These are phyloP conservation scores for Candolleomyces aberdarensis DNA, from an alignment of 768 basidiomycete species.

Conservation along the genomic window DNA sequence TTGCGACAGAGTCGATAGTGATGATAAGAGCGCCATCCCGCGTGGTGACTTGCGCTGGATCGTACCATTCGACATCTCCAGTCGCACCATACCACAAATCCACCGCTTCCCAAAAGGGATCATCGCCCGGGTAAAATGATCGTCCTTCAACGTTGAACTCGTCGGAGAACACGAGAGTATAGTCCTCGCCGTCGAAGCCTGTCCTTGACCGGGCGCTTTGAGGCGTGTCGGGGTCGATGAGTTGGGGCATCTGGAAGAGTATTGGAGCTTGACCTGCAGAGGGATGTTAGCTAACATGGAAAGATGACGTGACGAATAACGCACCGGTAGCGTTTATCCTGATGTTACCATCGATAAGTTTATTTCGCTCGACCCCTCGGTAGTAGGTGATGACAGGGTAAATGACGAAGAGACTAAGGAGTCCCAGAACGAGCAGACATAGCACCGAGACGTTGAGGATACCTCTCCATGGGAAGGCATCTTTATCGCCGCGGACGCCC, in stretches of 20 bases:
- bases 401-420: constrained; percentile 76
- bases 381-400: constrained; percentile 70
- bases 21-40: constrained; percentile 64
- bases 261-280: constrained; percentile 58
- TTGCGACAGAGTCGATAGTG: constrained; percentile 51
- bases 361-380: constrained; percentile 31
- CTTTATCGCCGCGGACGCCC: constrained; percentile 19
- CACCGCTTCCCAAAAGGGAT: constrained; percentile 69
- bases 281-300: not conserved
- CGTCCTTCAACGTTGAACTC: constrained; percentile 70
- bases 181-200: constrained; percentile 70
- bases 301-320: not conserved
- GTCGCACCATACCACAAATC: constrained; percentile 75
- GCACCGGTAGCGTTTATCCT: constrained; percentile 55
- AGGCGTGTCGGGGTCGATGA: constrained; percentile 76
- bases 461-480: constrained; percentile 41
- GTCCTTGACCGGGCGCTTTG: constrained; percentile 49
- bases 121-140: constrained; percentile 63
- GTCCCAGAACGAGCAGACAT: constrained; percentile 50
- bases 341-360: constrained; percentile 59
- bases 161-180: constrained; percentile 72
- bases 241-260: constrained; percentile 51
- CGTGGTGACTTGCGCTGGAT: constrained; percentile 65
- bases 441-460: constrained; percentile 71
- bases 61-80: constrained; percentile 74